phyloP scores from a whole-genome alignment of 192 early-diverging fungal genomes.

The Borealophlyctis nickersoniae region DNA sequence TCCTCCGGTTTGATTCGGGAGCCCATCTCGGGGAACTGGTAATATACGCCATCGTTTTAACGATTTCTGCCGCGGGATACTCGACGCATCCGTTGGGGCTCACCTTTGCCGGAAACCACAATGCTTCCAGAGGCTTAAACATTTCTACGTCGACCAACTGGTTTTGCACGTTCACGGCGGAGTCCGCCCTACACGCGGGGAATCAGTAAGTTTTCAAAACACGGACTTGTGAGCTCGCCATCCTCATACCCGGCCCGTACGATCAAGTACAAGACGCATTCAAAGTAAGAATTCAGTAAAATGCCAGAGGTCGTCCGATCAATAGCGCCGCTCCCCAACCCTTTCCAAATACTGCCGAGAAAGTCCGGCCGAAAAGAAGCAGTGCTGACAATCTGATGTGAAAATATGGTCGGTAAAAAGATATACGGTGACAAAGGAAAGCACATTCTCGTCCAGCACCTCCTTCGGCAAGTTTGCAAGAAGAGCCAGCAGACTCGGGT shows the following conservation, averaged over 20 bases:
- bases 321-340: slow-evolving; percentile 44
- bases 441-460: slow-evolving; percentile 11
- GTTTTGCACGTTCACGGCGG: too few relatives aligned
- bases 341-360: slow-evolving; percentile 60
- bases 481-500: slow-evolving; percentile 75
- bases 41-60: too few relatives aligned
- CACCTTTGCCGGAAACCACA: slow-evolving; percentile 21
- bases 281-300: slow-evolving; percentile 61
- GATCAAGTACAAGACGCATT: slow-evolving; percentile 54
- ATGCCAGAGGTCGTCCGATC: slow-evolving; percentile 42
- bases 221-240: too few relatives aligned
- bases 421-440: neutral
- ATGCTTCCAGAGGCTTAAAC: slow-evolving; percentile 1
- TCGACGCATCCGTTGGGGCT: neutral
- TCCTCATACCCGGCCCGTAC: slow-evolving; percentile 24
- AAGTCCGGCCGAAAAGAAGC: slow-evolving; percentile 53
- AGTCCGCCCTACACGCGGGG: too few relatives aligned
- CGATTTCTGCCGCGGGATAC: too few relatives aligned
- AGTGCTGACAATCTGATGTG: slow-evolving; percentile 24
- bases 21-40: too few relatives aligned
- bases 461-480: slow-evolving; percentile 60
- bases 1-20: neutral
- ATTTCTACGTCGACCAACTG: slow-evolving; percentile 6
- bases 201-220: too few relatives aligned
- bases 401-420: neutral